A percentile compares a stretch with the other conserved stretches of the same genome.
These are phyloP conservation scores for Dryadomyces quercus-mongolicae DNA, from an alignment of 2,329 filamentous ascomycete genomes.

Conservation along the genomic window DNA sequence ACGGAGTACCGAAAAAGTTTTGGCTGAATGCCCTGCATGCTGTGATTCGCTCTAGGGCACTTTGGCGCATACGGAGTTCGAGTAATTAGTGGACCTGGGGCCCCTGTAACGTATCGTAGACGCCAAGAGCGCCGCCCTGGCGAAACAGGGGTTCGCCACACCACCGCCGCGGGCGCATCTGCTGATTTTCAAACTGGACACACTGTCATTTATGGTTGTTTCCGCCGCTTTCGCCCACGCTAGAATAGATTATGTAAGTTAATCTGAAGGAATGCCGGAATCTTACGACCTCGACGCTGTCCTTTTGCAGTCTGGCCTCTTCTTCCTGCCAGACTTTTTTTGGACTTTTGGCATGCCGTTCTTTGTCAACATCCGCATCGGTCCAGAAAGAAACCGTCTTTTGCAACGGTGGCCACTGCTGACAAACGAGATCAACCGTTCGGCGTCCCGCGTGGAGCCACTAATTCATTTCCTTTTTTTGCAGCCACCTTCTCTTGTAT, in stretches of 20 bases:
- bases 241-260: background rate
- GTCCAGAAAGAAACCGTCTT: background rate
- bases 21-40: no score
- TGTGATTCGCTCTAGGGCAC: no score
- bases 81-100: no score
- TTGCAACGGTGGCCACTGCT: slow-evolving; percentile 1
- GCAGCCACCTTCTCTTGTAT: no score
- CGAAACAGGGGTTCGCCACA: background rate
- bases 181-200: slow-evolving; percentile 2
- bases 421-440: background rate
- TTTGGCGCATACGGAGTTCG: no score
- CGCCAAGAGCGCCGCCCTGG: no score
- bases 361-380: background rate
- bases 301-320: background rate
- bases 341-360: background rate
- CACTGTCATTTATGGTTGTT: background rate
- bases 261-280: no score
- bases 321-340: background rate
- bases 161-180: background rate
- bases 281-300: background rate
- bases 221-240: background rate
- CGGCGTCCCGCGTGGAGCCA: no score
- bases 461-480: no score
- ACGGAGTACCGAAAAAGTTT: background rate
- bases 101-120: no score